Conservation (phyloP, 2,329 filamentous ascomycete species). For the Parascedosporium putredinis region DNA sequence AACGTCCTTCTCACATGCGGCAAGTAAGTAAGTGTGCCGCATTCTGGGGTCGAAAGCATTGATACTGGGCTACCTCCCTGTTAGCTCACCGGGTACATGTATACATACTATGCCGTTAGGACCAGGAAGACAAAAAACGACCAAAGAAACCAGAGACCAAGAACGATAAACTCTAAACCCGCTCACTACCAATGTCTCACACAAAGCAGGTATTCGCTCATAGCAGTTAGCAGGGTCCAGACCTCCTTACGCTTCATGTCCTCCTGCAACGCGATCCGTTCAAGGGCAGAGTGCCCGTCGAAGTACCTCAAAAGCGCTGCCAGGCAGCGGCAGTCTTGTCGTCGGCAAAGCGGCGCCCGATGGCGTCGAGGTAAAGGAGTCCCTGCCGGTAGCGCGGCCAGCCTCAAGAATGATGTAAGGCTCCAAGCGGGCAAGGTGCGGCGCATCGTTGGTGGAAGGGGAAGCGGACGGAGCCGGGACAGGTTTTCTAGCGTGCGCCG, state of each 20-base stretch:
- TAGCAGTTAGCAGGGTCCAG: conserved; percentile 53
- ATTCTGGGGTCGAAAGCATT: too few relatives aligned
- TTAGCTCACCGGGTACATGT: too few relatives aligned
- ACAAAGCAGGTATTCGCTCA: conserved; percentile 58
- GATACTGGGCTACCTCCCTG: too few relatives aligned
- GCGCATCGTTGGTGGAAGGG: conserved; percentile 45
- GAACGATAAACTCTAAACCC: not conserved
- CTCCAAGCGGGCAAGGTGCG: conserved; percentile 44
- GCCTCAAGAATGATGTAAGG: conserved; percentile 68
- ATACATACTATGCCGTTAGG: not conserved
- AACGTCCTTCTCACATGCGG: too few relatives aligned
- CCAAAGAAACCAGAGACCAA: too few relatives aligned
- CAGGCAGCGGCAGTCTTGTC: conserved; percentile 54
- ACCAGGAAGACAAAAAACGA: too few relatives aligned
- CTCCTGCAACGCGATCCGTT: conserved; percentile 77
- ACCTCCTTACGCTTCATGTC: conserved; percentile 78
- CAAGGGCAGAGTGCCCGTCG: conserved; percentile 73
- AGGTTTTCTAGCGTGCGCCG: conserved; percentile 41
- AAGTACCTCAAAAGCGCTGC: conserved; percentile 72
- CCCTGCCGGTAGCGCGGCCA: conserved; percentile 65
- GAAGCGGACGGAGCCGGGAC: conserved; percentile 38
- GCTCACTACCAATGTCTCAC: conserved; percentile 55
- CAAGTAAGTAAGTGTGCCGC: too few relatives aligned
- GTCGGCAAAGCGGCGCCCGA: conserved; percentile 37
- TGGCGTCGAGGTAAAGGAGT: conserved; percentile 63